Evolutionary conservation across 2,329 filamentous ascomycete species (phyloP), one percentile per base, ranked within the genome.

Genomic region (Alternaria postmessia): DNA sequence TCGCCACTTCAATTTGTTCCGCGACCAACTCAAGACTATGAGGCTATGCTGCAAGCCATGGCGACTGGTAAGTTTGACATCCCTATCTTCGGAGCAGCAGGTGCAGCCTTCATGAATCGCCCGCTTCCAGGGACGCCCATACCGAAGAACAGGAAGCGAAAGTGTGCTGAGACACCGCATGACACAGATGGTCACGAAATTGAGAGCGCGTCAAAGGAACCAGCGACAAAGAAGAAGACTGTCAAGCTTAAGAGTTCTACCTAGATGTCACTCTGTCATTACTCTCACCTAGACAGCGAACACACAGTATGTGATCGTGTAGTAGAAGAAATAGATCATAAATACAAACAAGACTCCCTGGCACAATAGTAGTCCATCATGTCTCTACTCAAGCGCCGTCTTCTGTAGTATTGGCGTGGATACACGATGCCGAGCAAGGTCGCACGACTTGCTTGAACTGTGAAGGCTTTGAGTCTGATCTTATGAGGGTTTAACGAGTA

Each of bases 271-370:
- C 2, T 2, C 2, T n/a, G n/a, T 32, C 11, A 8, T 26, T 5
- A 14, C 11, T 7, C 5, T 7, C n/a, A 18, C 1, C n/a, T 47
- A 11, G n/a, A 47, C 6, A 11, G n/a, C 4, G 18, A 2, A 7
- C 1, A 11, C 28, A 0, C n/a, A 18, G 3, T 20, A 22, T 2
- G 9, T 3, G 4, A 12, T 5, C 2, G 3, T 12, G 14, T 0
- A 32, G 4, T 2, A 4, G 11, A 5, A 20, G 11, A 7, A 8
- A n/a, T 14, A 34, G 12, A 12, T 22, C 11, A 22, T 7, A 47
- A 22, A 7, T 20, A 3, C 14, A 20, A 32, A 3, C 1, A 47
- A 34, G 18, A 47, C 44, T 22, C 18, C 16, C 28, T 32, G 28
- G 28, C 28, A 26, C 9, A 47, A 47, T 20, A 16, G 26, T 14